Percentiles rank a stretch among this genome's conserved stretches.
Evolutionary conservation across 2,329 filamentous ascomycete genomes (phyloP).

Genomic region (Blumeria hordei): DNA sequence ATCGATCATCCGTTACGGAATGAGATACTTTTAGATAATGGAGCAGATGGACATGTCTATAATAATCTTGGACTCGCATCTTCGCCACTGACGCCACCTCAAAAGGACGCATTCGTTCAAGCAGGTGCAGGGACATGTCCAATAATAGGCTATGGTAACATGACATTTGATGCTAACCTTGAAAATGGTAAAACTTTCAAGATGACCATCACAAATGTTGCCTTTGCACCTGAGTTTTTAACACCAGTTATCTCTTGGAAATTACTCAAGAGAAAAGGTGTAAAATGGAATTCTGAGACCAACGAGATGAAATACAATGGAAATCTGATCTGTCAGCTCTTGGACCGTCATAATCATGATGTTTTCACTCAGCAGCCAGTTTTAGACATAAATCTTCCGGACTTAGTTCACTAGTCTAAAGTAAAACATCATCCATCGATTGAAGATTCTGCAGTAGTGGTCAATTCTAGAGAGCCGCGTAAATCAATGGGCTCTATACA

Average conservation of each 20-base stretch:
- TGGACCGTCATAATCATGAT: slow-evolving; percentile 1
- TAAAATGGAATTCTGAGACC: neutral
- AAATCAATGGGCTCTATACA: neutral
- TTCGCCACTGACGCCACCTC: neutral
- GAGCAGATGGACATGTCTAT: neutral
- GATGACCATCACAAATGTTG: neutral
- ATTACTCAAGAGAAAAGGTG: neutral
- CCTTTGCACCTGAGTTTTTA: neutral
- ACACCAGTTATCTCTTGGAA: neutral
- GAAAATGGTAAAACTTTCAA: neutral
- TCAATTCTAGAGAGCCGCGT: neutral
- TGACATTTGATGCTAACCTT: neutral
- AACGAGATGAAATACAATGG: neutral
- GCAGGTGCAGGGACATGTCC: neutral
- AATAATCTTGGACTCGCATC: neutral
- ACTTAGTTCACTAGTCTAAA: neutral
- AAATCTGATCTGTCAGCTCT: neutral
- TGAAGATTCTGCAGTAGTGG: neutral
- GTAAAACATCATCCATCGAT: neutral
- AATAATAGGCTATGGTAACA: neutral
- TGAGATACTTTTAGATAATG: neutral
- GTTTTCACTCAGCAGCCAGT: neutral
- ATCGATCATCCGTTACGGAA: too few species aligned
- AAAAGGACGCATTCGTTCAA: neutral
- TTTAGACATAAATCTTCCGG: neutral